Percentiles rank a stretch among this genome's conserved stretches.
phyloP scores from a whole-genome alignment of 1,139 yeast genomes.

The Saccharomyces hybrid region DNA sequence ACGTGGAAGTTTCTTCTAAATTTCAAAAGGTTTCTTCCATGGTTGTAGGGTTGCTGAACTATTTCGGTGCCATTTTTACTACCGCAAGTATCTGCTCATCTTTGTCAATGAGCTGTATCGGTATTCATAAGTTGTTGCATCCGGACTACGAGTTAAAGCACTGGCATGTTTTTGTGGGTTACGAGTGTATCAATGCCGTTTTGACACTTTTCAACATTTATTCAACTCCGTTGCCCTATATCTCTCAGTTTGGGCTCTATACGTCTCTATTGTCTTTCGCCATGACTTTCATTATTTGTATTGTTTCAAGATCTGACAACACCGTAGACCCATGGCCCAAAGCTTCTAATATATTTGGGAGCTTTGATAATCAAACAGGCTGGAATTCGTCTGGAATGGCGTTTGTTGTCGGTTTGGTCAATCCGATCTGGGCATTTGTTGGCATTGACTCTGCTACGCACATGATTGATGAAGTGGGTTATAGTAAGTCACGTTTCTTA shows the following conservation, averaged over 20 bases:
- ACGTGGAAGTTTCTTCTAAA: constrained; percentile 37
- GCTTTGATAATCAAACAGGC: constrained; percentile 48
- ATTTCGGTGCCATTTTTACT: constrained; percentile 49
- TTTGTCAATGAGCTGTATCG: constrained; percentile 43
- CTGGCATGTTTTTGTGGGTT: constrained; percentile 50
- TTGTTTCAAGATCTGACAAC: constrained; percentile 43
- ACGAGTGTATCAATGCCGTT: constrained; percentile 30
- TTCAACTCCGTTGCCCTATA: constrained; percentile 33
- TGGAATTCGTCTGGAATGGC: constrained; percentile 51
- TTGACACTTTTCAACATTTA: constrained; percentile 34
- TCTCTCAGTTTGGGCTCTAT: constrained; percentile 42
- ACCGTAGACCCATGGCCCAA: constrained; percentile 33
- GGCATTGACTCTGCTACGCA: constrained; percentile 58
- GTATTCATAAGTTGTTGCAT: constrained; percentile 42
- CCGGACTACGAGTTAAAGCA: constrained; percentile 39
- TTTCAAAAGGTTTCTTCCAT: constrained; percentile 18
- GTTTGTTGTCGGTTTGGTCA: constrained; percentile 52
- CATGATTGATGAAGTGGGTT: constrained; percentile 50
- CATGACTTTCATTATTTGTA: constrained; percentile 43
- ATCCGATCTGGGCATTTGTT: constrained; percentile 55
- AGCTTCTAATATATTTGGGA: constrained; percentile 44
- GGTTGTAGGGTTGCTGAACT: constrained; percentile 15
- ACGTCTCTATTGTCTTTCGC: constrained; percentile 42
- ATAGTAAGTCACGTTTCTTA: constrained; percentile 38
- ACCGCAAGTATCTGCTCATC: constrained; percentile 49